These are phyloP conservation scores for Athelia sp. DNA, from an alignment of 1,284 basidiomycete species.

Conservation along the genomic window DNA sequence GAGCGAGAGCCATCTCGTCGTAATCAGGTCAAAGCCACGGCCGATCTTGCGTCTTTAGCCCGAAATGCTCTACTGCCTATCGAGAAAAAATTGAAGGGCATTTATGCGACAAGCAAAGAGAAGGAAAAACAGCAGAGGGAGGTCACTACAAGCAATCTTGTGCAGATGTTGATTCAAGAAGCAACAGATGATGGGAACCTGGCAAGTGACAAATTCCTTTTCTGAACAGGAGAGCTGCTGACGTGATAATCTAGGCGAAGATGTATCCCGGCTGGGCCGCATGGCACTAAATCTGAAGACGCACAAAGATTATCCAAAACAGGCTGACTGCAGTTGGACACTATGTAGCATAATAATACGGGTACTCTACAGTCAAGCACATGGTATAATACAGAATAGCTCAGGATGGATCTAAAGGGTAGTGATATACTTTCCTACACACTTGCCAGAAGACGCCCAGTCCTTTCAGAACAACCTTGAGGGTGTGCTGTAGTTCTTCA, in stretches of 20 bases:
- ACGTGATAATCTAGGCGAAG: conserved; percentile 39
- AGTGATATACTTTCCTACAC: conserved; percentile 47
- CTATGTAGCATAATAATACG: no score
- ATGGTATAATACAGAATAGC: conserved; percentile 1
- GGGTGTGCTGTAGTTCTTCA: conserved; percentile 11
- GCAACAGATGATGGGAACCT: conserved; percentile 73
- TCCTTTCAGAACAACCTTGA: conserved; percentile 29
- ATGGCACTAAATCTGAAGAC: conserved; percentile 65
- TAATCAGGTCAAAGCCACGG: conserved; percentile 40
- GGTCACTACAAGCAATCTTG: conserved; percentile 79
- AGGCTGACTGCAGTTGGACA: no score
- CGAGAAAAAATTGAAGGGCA: conserved; percentile 78
- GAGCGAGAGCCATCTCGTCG: conserved; percentile 33
- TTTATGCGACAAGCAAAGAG: conserved; percentile 54
- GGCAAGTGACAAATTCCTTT: conserved; percentile 38
- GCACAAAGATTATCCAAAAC: no score
- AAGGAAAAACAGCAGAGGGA: conserved; percentile 47
- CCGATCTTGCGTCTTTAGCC: conserved; percentile 61
- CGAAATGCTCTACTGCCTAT: conserved; percentile 77
- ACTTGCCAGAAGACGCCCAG: conserved; percentile 43
- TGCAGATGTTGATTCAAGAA: conserved; percentile 87
- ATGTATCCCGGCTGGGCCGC: conserved; percentile 89
- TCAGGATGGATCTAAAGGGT: conserved; percentile 48
- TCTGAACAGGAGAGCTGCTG: not conserved
- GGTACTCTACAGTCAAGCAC: conserved; percentile 1